Conservation (phyloP, 345 rosid genomes). For the Hibiscus syriacus region DNA sequence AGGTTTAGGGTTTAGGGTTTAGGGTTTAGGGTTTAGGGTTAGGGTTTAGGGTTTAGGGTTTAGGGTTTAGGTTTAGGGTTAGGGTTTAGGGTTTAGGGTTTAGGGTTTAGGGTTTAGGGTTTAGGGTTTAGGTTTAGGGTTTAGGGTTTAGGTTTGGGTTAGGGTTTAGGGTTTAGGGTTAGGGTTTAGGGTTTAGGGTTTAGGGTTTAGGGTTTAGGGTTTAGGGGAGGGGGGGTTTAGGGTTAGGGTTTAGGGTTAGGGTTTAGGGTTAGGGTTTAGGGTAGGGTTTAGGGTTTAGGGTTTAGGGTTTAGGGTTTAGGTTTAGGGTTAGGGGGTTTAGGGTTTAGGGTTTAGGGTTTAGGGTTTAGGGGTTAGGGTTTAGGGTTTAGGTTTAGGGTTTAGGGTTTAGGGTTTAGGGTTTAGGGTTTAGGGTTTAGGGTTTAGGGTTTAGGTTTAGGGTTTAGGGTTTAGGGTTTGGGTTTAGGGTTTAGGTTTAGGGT, state of each 20-base stretch:
- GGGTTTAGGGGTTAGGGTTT: neutral
- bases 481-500: neutral
- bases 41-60: neutral
- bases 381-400: neutral
- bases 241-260: neutral
- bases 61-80: neutral
- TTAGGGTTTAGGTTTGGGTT: neutral
- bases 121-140: neutral
- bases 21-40: neutral
- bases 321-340: too few relatives aligned
- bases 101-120: neutral
- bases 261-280: neutral
- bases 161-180: neutral
- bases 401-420: neutral
- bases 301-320: neutral
- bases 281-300: neutral
- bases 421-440: neutral
- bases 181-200: neutral
- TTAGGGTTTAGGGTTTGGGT: neutral
- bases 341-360: neutral
- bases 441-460: neutral
- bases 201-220: neutral
- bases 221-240: neutral
- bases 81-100: neutral
- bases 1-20: neutral